Conservation (phyloP, 257 asterid genomes). For the Solanum virginianum region DNA sequence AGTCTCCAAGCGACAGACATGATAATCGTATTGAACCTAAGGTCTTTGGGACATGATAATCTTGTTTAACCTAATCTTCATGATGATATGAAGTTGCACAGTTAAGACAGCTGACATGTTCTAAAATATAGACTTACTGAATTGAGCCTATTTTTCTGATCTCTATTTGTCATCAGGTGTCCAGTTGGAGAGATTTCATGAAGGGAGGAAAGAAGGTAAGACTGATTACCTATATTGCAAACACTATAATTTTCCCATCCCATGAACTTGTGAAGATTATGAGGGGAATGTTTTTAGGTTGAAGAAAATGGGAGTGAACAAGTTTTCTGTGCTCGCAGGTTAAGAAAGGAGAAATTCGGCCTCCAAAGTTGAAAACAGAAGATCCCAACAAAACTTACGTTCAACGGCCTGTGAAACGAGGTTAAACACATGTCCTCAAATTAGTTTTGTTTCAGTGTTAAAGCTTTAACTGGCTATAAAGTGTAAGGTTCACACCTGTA, state of each 20-base stretch:
- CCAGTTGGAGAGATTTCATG: conserved; percentile 99
- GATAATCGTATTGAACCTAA: not conserved
- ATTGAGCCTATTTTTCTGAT: not conserved
- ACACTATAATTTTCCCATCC: not conserved
- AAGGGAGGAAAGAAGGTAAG: conserved; percentile 95
- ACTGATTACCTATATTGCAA: not conserved
- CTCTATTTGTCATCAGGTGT: conserved; percentile 38
- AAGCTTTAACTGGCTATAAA: not conserved
- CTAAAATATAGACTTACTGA: not conserved
- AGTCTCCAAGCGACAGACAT: not conserved
- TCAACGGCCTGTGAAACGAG: conserved; percentile 88
- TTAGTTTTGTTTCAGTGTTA: not conserved
- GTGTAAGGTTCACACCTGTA: not conserved
- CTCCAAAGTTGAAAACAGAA: conserved; percentile 98
- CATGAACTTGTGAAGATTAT: not conserved
- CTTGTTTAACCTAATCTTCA: not conserved
- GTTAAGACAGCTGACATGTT: not conserved
- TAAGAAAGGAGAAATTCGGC: conserved; percentile 91
- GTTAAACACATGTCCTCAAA: conserved; percentile 3
- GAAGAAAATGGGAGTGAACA: not conserved
- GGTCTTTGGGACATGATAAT: not conserved
- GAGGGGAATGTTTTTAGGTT: not conserved
- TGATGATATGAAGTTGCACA: not conserved
- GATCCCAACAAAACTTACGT: conserved; percentile 97
- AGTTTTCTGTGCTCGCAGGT: conserved; percentile 22